Evolutionary conservation across 805 yeast genomes (phyloP), one percentile per base, ranked within the genome.

Genomic region (Candida khao-thaluensis): DNA sequence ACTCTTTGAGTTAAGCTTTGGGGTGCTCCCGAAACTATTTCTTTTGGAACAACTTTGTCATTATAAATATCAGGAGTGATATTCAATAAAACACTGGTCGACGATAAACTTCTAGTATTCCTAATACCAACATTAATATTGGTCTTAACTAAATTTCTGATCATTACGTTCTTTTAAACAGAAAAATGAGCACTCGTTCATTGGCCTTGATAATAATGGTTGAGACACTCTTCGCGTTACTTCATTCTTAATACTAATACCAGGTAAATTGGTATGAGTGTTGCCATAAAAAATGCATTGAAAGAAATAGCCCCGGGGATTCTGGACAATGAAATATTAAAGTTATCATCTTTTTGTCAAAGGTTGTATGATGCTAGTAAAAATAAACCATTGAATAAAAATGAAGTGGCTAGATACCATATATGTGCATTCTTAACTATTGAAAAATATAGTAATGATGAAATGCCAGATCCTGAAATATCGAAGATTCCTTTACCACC

Each of bases 1-100:
- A 79, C 72, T 62, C 95, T 75, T 40, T 72, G 68, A 15, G 79
- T 66, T 20, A 71, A 55, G 35, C 84, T 64, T 40, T 80, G 91
- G 38, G 95, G 95, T 8, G 95, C 95, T 10, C 95, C 95, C 42
- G 84, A 77, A 40, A 82, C 66, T 24, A 79, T 45, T 59, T 85
- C 89, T 52, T 79, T 79, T 40, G 42, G 48, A 16, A 42, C 38
- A 10, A 12, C 7, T 28, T 40, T 34, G 6, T 47, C 56, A 17
- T 52, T 53, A 29, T 53, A 51, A 25, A 61, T 43, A 23, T 56
- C 56, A 8, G 66, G 54, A 15, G 52, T 20, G 26, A 5, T 8
- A 11, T 31, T 31, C 3, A 31, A 31, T 22, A 31, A 31, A 7
- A 14, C 18, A 21, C 12, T 20, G 12, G 24, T 31, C 4, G 22